Percentiles rank a stretch among this genome's conserved stretches.
These are phyloP conservation scores for Lepidium campestre DNA, from an alignment of 441 rosid genomes.

Conservation along the genomic window DNA sequence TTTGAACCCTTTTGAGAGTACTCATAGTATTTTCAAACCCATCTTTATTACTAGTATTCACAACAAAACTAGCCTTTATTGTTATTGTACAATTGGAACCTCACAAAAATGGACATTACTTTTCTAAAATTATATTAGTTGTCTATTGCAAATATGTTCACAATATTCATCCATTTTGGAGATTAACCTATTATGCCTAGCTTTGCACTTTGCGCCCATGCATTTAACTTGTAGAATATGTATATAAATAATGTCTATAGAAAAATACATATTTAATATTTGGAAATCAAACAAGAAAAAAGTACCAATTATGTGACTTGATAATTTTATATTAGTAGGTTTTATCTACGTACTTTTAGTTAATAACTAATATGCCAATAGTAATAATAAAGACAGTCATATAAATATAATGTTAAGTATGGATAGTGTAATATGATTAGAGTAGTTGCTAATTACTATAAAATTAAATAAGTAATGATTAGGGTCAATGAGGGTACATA, in stretches of 20 bases:
- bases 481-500: constrained; percentile 27
- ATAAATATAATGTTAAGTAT: not conserved
- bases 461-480: constrained; percentile 16
- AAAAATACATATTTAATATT: not conserved
- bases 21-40: not conserved
- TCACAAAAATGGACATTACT: constrained; percentile 6
- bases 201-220: constrained; percentile 30
- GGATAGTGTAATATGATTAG: not conserved
- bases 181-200: constrained; percentile 19
- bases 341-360: not conserved
- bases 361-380: not conserved
- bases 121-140: no score
- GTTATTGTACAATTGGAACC: not conserved
- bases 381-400: not conserved
- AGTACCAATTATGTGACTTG: constrained; percentile 5
- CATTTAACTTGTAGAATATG: constrained; percentile 14
- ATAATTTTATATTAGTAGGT: not conserved
- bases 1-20: constrained; percentile 1
- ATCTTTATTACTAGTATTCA: constrained; percentile 11
- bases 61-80: constrained; percentile 24
- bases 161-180: constrained; percentile 11
- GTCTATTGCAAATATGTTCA: constrained; percentile 2
- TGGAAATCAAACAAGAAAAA: constrained; percentile 11
- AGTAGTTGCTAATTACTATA: constrained; percentile 12
- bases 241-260: constrained; percentile 8